Evolutionary conservation across 2,329 filamentous ascomycete genomes (phyloP).

Genomic region (Claviceps africana): DNA sequence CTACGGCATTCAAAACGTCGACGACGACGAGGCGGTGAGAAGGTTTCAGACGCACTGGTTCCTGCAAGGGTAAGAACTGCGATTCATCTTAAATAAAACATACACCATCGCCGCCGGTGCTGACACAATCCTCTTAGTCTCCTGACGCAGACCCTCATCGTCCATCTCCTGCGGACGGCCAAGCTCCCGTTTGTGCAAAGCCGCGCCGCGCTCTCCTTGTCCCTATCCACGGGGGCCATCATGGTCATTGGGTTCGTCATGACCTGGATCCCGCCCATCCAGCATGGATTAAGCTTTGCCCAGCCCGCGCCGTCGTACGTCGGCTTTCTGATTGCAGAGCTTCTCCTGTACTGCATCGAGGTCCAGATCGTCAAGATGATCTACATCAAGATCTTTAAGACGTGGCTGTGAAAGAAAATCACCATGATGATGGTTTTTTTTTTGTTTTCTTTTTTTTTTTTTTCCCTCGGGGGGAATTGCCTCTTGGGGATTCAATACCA

Average conservation of each 20-base stretch:
- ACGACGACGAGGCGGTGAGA: slow-evolving; percentile 6
- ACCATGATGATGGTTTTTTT: not conserved
- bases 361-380: slow-evolving; percentile 16
- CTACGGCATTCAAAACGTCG: slow-evolving; percentile 11
- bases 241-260: slow-evolving; percentile 14
- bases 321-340: slow-evolving; percentile 13
- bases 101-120: not conserved
- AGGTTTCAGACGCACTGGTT: slow-evolving; percentile 16
- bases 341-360: slow-evolving; percentile 13
- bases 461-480: too few species aligned
- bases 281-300: slow-evolving; percentile 9
- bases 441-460: not conserved
- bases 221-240: slow-evolving; percentile 12
- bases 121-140: slow-evolving; percentile 5
- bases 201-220: slow-evolving; percentile 10
- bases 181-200: slow-evolving; percentile 15
- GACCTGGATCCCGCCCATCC: slow-evolving; percentile 14
- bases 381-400: slow-evolving; percentile 13
- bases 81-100: not conserved
- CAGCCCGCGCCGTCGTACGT: slow-evolving; percentile 10
- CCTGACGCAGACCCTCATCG: slow-evolving; percentile 16
- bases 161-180: slow-evolving; percentile 14
- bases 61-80: slow-evolving; percentile 10
- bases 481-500: too few species aligned
- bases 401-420: slow-evolving; percentile 10